phyloP scores from a whole-genome alignment of 139 green algal species.

The Chlorella sorokiniana region DNA sequence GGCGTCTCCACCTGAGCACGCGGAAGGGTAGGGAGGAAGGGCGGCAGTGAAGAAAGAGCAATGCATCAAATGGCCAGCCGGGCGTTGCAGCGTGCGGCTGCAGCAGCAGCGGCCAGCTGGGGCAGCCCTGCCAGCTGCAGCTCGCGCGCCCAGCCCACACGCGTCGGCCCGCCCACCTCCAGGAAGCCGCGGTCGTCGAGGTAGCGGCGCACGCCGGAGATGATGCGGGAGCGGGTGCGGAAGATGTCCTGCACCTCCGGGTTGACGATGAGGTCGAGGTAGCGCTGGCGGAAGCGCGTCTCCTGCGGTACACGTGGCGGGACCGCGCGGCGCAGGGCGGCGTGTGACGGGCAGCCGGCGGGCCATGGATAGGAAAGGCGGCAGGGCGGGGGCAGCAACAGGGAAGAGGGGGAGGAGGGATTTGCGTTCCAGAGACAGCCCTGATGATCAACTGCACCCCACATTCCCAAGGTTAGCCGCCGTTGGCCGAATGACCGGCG shows the following conservation, averaged over 20 bases:
- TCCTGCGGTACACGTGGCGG: constrained; percentile 89
- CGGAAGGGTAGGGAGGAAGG: constrained; percentile 11
- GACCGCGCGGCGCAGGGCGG: constrained; percentile 66
- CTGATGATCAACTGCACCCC: too few relatives aligned
- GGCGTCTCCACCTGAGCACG: constrained; percentile 93
- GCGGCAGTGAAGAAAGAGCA: background rate
- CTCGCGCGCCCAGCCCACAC: background rate
- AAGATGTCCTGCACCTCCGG: constrained; percentile 78
- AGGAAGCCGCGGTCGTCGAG: constrained; percentile 93
- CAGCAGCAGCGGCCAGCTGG: too few relatives aligned
- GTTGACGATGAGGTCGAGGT: constrained; percentile 98
- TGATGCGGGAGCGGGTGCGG: constrained; percentile 76
- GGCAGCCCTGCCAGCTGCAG: background rate
- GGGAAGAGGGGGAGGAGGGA: too few relatives aligned
- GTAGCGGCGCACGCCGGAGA: constrained; percentile 89
- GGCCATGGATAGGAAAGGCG: too few relatives aligned
- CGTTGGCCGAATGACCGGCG: too few relatives aligned
- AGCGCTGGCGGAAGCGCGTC: constrained; percentile 96
- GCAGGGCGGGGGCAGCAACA: too few relatives aligned
- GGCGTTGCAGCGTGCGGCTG: too few relatives aligned
- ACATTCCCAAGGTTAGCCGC: too few relatives aligned
- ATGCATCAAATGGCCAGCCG: too few relatives aligned
- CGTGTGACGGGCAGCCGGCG: constrained; percentile 75
- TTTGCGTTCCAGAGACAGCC: too few relatives aligned
- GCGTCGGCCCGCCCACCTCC: constrained; percentile 63